Base-by-base conservation (phyloP, 208 protist genomes). In the Trypanosoma cruzi region DNA sequence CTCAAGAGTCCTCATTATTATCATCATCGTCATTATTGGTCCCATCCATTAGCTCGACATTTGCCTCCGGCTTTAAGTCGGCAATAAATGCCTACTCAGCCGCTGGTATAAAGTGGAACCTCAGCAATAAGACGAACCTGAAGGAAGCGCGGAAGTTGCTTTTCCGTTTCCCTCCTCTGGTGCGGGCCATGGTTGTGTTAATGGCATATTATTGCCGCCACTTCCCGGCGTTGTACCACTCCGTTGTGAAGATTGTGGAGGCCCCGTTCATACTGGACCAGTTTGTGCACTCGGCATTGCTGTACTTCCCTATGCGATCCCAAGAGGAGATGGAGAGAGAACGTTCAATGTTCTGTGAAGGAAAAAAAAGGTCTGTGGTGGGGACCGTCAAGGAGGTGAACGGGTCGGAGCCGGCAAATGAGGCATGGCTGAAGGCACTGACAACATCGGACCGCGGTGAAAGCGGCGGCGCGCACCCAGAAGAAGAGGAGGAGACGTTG, bases 161-260 rank as follows among this genome's bases (percentile, higher is more conserved):
- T 52, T 50, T 1, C 28, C 16, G 10, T 18, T 4, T 31, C 14
- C 29, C n/a, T 5, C 6, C 53, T 5, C 13, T 57, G 29, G 4
- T 20, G 26, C 16, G 26, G 13, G 14, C 14, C 6, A 57, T 20
- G 14, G 16, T 34, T 20, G 26, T 20, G 14, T 2, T 57, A 10
- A 6, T 57, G 2, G 57, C n/a, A 29, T n/a, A 46, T 26, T 63
- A 63, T 32, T 63, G 57, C 37, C 57, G 57, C 26, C 31, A 63
- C 3, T 63, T 63, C 26, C 57, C 57, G 0, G n/a, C 28, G 20
- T 18, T 63, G n/a, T 63, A 32, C 50, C 34, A 63, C 14, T 5
- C 57, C 6, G 37, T 63, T 8, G 2, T 11, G 37, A 48, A 63
- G 44, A 11, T 20, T 6, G 37, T 10, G 10, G 26, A 14, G 37